Conservation (phyloP, 768 basidiomycete genomes). For the Tricholoma furcatifolium region DNA sequence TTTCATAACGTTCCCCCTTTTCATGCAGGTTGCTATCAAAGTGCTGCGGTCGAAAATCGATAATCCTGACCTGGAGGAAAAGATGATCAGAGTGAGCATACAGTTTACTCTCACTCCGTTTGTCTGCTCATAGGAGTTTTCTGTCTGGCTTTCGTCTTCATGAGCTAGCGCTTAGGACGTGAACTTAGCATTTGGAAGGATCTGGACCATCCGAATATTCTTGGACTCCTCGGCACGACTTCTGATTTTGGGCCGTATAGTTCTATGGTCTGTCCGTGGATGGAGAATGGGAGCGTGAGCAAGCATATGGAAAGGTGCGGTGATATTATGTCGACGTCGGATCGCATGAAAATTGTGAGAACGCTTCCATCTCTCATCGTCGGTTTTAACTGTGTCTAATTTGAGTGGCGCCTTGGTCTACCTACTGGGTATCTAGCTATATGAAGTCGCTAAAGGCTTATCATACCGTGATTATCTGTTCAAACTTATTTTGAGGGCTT, state of each 20-base stretch:
- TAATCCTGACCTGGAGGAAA: slow-evolving; percentile 29
- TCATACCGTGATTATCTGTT: slow-evolving; percentile 30
- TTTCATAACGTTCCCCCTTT: slow-evolving; percentile 4
- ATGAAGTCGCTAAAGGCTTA: slow-evolving; percentile 38
- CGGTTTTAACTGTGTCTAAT: not conserved
- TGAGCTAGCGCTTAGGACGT: slow-evolving; percentile 28
- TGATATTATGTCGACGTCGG: slow-evolving; percentile 31
- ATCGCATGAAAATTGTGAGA: slow-evolving; percentile 34
- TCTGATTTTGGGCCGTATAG: slow-evolving; percentile 36
- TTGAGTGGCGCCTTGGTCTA: not conserved
- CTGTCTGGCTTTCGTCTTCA: too few species aligned
- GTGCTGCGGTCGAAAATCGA: slow-evolving; percentile 33
- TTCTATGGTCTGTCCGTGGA: slow-evolving; percentile 42
- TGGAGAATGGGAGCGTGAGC: slow-evolving; percentile 36
- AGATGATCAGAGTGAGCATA: slow-evolving; percentile 27
- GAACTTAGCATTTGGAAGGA: slow-evolving; percentile 38
- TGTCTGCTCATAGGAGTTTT: not conserved
- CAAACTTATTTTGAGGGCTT: not conserved
- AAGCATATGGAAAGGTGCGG: slow-evolving; percentile 36
- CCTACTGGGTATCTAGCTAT: slow-evolving; percentile 29
- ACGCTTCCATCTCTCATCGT: not conserved
- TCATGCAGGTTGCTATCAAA: slow-evolving; percentile 34
- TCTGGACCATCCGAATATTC: slow-evolving; percentile 37
- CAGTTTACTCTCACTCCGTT: not conserved
- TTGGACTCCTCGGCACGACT: slow-evolving; percentile 33